Evolutionary conservation across 2,329 filamentous ascomycete genomes (phyloP).

Genomic region (Paramyrothecium roridum): DNA sequence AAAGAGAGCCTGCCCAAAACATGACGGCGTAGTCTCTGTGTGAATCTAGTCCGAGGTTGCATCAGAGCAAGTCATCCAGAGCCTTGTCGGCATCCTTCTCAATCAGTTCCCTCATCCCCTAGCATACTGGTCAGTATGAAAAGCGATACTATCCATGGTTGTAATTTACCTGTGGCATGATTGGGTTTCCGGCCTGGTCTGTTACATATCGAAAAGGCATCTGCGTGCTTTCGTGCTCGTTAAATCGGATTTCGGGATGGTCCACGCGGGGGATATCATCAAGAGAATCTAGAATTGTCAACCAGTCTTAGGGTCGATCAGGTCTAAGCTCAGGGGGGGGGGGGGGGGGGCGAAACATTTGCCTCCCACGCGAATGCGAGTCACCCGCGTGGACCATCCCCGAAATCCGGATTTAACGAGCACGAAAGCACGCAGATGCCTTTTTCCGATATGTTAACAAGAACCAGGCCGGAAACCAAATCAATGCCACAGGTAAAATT

Average conservation of each 20-base stretch:
- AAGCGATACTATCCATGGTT: neutral
- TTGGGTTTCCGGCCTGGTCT: conserved; percentile 68
- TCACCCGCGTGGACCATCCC: no score
- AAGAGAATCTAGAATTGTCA: conserved; percentile 55
- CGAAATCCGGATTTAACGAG: no score
- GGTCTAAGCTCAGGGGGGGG: neutral
- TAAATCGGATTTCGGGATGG: conserved; percentile 84
- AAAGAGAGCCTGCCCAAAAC: neutral
- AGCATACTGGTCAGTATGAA: conserved; percentile 15
- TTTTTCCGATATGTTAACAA: no score
- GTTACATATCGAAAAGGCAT: conserved; percentile 98
- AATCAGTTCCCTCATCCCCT: conserved; percentile 96
- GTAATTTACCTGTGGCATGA: conserved; percentile 82
- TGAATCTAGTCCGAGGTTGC: neutral
- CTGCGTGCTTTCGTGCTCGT: conserved; percentile 87
- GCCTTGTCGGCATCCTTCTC: conserved; percentile 91
- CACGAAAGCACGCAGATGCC: no score
- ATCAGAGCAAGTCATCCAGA: conserved; percentile 77
- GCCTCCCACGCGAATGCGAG: no score
- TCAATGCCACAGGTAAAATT: no score
- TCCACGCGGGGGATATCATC: conserved; percentile 80
- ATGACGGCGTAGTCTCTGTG: neutral
- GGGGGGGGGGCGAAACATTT: no score
- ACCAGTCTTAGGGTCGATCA: conserved; percentile 30
- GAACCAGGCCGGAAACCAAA: no score